Evolutionary conservation across 2,329 filamentous ascomycete genomes (phyloP), one percentile per base, ranked within the genome.

Genomic region (Fusarium euwallaceae): DNA sequence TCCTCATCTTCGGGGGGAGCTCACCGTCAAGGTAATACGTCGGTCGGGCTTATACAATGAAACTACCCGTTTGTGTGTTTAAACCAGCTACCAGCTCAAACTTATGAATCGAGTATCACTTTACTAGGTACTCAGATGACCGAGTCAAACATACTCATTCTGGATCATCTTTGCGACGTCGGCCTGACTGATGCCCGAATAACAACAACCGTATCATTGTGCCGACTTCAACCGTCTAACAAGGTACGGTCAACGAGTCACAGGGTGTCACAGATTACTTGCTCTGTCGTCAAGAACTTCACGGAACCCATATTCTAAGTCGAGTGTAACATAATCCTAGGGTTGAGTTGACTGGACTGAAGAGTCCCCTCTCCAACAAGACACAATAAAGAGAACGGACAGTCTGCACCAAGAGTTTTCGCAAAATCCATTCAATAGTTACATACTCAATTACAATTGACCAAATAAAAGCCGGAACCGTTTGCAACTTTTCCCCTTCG

Each of bases 391-490:
- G 10, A n/a, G 3, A 12, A 32, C 27, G 27, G 27, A 29, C 10
- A 20, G 48, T 5, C 17, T 53, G 48, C 22, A 7, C 32, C 11
- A 29, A 58, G 48, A 11, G 48, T 53, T 53, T 60, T 61, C 55
- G 70, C 64, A 65, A 65, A 66, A 69, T 69, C 61, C 72, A 74
- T 79, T 79, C 68, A 76, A 63, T 76, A 53, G 48, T 53, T 53
- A 79, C 66, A 72, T 72, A 76, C 73, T 74, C 70, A 75, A 76
- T 53, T 78, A 79, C 78, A 78, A 76, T 64, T 78, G 76, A 78
- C 65, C 62, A 56, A 53, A 53, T 32, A 53, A 53, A 74, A 73
- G 63, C 70, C 62, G 69, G 69, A 72, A 68, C 66, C 64, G 66
- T 67, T 72, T 76, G 72, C 78, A 78, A 78, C 74, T 75, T 79